Conservation (phyloP, 106 monocot genomes). For the Xerophyta viscosa region DNA sequence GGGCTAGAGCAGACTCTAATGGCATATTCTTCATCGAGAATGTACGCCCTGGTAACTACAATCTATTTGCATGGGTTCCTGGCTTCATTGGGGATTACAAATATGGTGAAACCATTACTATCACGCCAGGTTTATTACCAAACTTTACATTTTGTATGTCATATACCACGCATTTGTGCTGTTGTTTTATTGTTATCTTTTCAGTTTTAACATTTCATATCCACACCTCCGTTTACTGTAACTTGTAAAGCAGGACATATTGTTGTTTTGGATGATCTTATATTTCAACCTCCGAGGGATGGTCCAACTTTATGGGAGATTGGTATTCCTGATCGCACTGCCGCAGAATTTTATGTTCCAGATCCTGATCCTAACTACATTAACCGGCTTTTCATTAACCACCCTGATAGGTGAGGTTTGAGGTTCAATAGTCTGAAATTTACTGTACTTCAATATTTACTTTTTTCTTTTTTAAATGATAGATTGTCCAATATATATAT, state of each 20-base stretch:
- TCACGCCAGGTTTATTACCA: conserved; percentile 39
- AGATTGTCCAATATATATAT: no score
- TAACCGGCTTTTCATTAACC: conserved; percentile 46
- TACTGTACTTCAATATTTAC: no score
- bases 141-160: no score
- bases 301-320: conserved; percentile 86
- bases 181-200: no score
- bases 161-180: no score
- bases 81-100: conserved; percentile 81
- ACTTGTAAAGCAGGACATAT: conserved; percentile 16
- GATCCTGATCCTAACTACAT: conserved; percentile 51
- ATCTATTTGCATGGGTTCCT: conserved; percentile 78
- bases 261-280: conserved; percentile 37
- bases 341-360: conserved; percentile 69
- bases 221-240: neutral
- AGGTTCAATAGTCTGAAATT: neutral
- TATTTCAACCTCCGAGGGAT: conserved; percentile 60
- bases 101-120: conserved; percentile 24
- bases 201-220: no score
- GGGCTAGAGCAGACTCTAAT: conserved; percentile 38
- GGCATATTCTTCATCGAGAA: conserved; percentile 50
- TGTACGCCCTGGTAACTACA: conserved; percentile 50
- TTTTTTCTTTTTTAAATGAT: no score
- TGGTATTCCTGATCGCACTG: conserved; percentile 61
- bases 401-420: conserved; percentile 20